These are phyloP conservation scores for Gamsiella multidivaricata DNA, from an alignment of 192 early-diverging fungal species.

Conservation along the genomic window DNA sequence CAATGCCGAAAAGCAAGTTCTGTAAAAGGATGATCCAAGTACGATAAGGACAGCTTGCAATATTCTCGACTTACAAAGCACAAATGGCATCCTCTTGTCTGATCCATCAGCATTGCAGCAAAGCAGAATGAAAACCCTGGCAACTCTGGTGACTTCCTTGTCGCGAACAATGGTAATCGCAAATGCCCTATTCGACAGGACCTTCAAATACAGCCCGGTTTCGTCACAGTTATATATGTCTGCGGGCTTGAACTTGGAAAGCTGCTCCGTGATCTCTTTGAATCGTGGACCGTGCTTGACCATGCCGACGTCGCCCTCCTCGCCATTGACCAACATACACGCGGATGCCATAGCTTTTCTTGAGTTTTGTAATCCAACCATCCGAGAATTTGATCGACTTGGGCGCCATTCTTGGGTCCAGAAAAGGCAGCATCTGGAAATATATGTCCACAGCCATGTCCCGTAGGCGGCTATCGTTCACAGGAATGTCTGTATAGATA, in stretches of 20 bases:
- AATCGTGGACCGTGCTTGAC: not conserved
- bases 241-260: not conserved
- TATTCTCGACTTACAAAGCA: not conserved
- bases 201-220: not conserved
- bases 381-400: not conserved
- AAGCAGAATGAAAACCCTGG: not conserved
- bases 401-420: not conserved
- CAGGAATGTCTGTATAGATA: not conserved
- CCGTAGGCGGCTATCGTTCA: not conserved
- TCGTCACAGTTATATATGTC: slow-evolving; percentile 3
- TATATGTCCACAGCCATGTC: not conserved
- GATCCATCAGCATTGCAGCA: not conserved
- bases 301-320: not conserved
- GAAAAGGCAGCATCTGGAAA: not conserved
- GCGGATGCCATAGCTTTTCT: not conserved
- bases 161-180: not conserved
- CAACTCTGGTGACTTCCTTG: not conserved
- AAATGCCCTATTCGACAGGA: not conserved
- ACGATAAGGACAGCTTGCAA: not conserved
- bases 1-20: not conserved
- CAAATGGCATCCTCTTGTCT: not conserved
- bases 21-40: not conserved
- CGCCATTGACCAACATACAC: not conserved
- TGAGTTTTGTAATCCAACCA: not conserved
- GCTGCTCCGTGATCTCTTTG: not conserved